Evolutionary conservation across 1,284 basidiomycete genomes (phyloP).

Genomic region (Trichosporon asahii): DNA sequence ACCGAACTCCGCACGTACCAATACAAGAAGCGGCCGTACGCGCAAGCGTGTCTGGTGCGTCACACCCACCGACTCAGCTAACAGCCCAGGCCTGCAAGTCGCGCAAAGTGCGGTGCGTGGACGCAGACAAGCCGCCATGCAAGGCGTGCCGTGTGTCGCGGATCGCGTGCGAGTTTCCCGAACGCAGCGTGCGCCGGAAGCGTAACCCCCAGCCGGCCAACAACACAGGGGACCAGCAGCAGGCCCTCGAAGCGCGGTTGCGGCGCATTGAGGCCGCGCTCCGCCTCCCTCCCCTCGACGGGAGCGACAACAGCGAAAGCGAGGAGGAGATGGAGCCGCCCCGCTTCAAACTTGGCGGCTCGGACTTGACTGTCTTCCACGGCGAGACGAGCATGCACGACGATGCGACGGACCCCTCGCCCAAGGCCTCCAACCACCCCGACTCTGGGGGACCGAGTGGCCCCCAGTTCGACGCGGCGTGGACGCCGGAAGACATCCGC

Average conservation of each 20-base stretch:
- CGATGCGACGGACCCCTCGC: slow-evolving; percentile 18
- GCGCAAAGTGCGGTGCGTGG: slow-evolving; percentile 30
- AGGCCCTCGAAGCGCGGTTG: slow-evolving; percentile 20
- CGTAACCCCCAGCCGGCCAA: not conserved
- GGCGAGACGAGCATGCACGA: slow-evolving; percentile 19
- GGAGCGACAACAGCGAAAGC: not conserved
- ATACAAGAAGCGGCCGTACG: slow-evolving; percentile 30
- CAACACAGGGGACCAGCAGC: not conserved
- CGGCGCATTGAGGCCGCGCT: slow-evolving; percentile 25
- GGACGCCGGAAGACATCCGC: slow-evolving; percentile 22
- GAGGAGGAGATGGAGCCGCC: slow-evolving; percentile 25
- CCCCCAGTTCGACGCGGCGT: slow-evolving; percentile 14
- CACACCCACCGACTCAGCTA: not conserved
- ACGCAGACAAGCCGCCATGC: slow-evolving; percentile 26
- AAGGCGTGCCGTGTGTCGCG: slow-evolving; percentile 25
- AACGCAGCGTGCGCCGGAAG: slow-evolving; percentile 17
- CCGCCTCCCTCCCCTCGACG: slow-evolving; percentile 17
- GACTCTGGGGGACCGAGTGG: not conserved
- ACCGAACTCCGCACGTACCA: slow-evolving; percentile 13
- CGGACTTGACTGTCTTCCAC: slow-evolving; percentile 26
- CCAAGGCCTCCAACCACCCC: slow-evolving; percentile 11
- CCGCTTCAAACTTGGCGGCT: slow-evolving; percentile 24
- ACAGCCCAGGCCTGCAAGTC: slow-evolving; percentile 26
- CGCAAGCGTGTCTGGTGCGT: slow-evolving; percentile 27
- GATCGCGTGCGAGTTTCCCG: slow-evolving; percentile 28